Evolutionary conservation across 331 rosid genomes (phyloP).

Genomic region (Pyracantha coccinea): DNA sequence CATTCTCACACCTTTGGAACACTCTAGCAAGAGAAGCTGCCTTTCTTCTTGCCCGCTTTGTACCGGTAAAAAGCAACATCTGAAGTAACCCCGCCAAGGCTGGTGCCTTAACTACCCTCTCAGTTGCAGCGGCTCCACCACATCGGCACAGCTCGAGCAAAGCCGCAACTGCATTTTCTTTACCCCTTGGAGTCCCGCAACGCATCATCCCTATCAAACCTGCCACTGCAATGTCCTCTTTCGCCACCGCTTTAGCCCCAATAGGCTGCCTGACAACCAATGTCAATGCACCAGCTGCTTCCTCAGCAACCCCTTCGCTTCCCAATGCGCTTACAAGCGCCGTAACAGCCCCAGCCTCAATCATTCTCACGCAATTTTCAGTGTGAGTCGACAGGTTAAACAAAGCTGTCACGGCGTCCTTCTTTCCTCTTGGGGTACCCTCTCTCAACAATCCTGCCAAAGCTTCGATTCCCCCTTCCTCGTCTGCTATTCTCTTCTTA

Average conservation of each 20-base stretch:
- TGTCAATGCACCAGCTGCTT: slow-evolving; percentile 86
- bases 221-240: slow-evolving; percentile 63
- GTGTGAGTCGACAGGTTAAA: slow-evolving; percentile 85
- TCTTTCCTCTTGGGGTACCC: slow-evolving; percentile 36
- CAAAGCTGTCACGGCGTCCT: slow-evolving; percentile 61
- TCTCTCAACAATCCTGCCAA: slow-evolving; percentile 57
- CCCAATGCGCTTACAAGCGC: slow-evolving; percentile 75
- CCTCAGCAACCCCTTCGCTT: slow-evolving; percentile 83
- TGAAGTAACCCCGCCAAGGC: slow-evolving; percentile 84
- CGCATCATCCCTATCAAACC: slow-evolving; percentile 88
- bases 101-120: slow-evolving; percentile 75
- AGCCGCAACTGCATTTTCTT: slow-evolving; percentile 95
- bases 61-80: slow-evolving; percentile 71
- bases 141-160: slow-evolving; percentile 86
- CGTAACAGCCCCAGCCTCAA: slow-evolving; percentile 65
- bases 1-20: slow-evolving; percentile 68
- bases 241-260: slow-evolving; percentile 70
- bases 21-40: slow-evolving; percentile 95
- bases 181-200: slow-evolving; percentile 82
- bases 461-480: slow-evolving; percentile 68
- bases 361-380: slow-evolving; percentile 67
- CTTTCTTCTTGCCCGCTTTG: slow-evolving; percentile 89
- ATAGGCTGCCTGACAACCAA: slow-evolving; percentile 68
- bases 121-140: slow-evolving; percentile 74
- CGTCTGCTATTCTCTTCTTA: slow-evolving; percentile 82